phyloP scores from a whole-genome alignment of 2,329 filamentous ascomycete genomes.

The Diaporthe longicolla region DNA sequence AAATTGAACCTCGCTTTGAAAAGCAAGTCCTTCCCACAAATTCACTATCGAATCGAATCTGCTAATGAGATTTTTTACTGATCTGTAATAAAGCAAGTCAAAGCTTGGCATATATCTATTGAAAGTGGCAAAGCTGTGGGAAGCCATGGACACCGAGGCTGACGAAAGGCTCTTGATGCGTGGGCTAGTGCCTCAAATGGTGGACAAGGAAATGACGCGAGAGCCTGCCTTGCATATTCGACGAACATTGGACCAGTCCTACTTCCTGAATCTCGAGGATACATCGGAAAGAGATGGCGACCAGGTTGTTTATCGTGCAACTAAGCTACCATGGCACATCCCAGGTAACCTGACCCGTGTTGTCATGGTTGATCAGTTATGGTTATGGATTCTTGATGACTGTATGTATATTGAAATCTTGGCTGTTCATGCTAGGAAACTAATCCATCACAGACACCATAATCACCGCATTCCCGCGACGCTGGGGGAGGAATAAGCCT shows the following conservation, averaged over 20 bases:
- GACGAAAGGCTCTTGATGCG: background rate
- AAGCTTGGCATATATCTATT: background rate
- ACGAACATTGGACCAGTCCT: background rate
- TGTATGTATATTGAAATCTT: background rate
- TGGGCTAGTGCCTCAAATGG: background rate
- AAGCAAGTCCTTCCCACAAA: background rate
- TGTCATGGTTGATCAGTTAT: background rate
- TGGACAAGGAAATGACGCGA: background rate
- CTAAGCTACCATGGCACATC: background rate
- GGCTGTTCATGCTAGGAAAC: background rate
- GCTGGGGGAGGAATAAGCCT: background rate
- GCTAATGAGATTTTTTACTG: background rate
- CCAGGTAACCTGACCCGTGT: background rate
- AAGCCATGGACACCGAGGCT: background rate
- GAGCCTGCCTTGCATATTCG: background rate
- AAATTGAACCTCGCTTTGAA: background rate
- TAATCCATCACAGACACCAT: background rate
- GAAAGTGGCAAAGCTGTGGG: background rate
- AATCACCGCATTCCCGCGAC: background rate
- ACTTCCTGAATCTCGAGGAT: background rate
- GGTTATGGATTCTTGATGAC: background rate
- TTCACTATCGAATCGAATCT: background rate
- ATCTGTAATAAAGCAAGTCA: background rate
- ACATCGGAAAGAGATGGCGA: background rate
- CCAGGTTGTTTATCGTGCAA: background rate